A percentile compares a stretch with the other conserved stretches of the same genome.
These are phyloP conservation scores for Talaromyces sp. DNA, from an alignment of 2,329 filamentous ascomycete genomes.

Conservation along the genomic window DNA sequence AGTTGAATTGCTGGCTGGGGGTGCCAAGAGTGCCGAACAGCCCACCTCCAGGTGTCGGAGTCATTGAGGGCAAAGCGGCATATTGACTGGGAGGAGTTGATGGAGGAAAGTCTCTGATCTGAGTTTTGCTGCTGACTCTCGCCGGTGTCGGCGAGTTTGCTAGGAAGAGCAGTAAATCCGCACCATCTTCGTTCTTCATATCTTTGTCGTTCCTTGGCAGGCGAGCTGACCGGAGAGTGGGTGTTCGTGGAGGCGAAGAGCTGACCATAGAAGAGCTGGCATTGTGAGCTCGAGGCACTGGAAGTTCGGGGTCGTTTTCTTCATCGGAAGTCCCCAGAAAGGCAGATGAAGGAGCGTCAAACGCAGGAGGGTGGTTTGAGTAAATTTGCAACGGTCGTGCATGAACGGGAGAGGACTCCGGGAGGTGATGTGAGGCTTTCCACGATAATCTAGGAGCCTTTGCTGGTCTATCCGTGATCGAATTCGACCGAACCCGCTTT, in stretches of 20 bases:
- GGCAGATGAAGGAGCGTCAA: conserved; percentile 66
- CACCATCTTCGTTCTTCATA: conserved; percentile 70
- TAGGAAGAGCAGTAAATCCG: conserved; percentile 75
- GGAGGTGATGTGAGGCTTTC: conserved; percentile 72
- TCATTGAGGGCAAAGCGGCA: conserved; percentile 48
- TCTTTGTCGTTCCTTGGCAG: conserved; percentile 51
- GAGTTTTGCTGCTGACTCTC: conserved; percentile 50
- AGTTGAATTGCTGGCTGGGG: conserved; percentile 83
- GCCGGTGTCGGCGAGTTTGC: conserved; percentile 89
- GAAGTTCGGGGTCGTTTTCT: conserved; percentile 79
- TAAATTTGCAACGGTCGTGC: conserved; percentile 71
- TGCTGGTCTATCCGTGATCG: conserved; percentile 50
- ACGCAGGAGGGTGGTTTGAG: conserved; percentile 67
- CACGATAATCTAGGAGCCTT: conserved; percentile 63
- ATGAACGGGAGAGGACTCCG: conserved; percentile 84
- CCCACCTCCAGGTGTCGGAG: conserved; percentile 62
- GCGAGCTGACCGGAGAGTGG: conserved; percentile 59
- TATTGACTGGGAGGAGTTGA: conserved; percentile 73
- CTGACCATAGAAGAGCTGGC: conserved; percentile 53
- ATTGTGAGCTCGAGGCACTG: conserved; percentile 47
- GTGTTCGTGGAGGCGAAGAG: conserved; percentile 82
- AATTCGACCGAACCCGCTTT: conserved; percentile 71
- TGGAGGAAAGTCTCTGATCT: conserved; percentile 56
- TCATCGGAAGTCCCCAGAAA: conserved; percentile 53
- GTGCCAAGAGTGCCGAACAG: conserved; percentile 72